A percentile compares a stretch with the other conserved stretches of the same genome.
Evolutionary conservation across 2,329 filamentous ascomycete genomes (phyloP).

Genomic region (Aspergillus piperis): DNA sequence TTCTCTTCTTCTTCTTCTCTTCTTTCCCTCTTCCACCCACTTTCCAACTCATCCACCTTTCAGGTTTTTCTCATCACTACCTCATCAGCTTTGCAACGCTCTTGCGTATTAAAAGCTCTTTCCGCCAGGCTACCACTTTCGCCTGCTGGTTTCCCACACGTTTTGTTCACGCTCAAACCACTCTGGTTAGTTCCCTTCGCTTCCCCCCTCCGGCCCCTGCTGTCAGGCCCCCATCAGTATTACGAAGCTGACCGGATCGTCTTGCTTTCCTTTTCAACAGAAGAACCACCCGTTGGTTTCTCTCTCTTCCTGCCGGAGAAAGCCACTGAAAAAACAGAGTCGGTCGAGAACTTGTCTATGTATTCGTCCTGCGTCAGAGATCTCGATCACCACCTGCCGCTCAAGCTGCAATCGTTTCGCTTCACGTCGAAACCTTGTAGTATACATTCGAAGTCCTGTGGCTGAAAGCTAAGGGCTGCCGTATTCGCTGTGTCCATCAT

Average conservation of each 20-base stretch:
- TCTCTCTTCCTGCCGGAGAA: constrained; percentile 40
- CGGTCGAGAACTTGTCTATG: constrained; percentile 73
- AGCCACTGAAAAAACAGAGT: constrained; percentile 35
- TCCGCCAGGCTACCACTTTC: constrained; percentile 13
- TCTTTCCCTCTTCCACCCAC: constrained; percentile 21
- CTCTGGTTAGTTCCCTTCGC: constrained; percentile 22
- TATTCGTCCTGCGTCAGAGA: constrained; percentile 96
- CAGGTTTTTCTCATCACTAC: constrained; percentile 7
- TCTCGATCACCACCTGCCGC: constrained; percentile 90
- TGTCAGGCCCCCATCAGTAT: constrained; percentile 10
- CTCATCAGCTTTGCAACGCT: constrained; percentile 19
- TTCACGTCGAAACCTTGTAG: constrained; percentile 93
- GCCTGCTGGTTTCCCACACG: constrained; percentile 11
- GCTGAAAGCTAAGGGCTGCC: constrained; percentile 61
- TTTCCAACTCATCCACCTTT: constrained; percentile 22
- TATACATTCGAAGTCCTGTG: constrained; percentile 85
- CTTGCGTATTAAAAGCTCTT: constrained; percentile 11
- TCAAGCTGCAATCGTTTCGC: constrained; percentile 96
- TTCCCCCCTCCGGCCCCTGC: constrained; percentile 6
- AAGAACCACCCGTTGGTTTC: constrained; percentile 37
- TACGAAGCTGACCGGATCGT: constrained; percentile 20
- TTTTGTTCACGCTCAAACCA: constrained; percentile 13
- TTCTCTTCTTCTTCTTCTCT: constrained; percentile 22
- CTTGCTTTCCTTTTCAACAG: constrained; percentile 12
- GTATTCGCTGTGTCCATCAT: constrained; percentile 30